Evolutionary conservation across 1,284 basidiomycete species (phyloP).

Genomic region (Athelia psychrophila): DNA sequence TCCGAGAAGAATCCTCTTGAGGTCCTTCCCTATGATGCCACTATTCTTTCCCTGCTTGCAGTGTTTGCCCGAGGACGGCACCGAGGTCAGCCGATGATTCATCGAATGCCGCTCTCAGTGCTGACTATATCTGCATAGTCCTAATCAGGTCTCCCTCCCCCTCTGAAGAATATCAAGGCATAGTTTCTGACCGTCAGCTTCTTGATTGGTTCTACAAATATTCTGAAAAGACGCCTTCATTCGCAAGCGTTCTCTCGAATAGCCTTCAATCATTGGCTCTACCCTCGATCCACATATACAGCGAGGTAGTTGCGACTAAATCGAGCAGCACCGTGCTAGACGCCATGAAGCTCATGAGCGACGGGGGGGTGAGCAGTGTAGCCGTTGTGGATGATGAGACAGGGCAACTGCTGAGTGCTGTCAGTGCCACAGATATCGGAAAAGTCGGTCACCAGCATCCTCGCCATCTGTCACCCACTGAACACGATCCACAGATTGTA

Average conservation of each 20-base stretch:
- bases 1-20: constrained; percentile 80
- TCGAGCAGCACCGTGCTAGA: constrained; percentile 61
- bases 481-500: constrained; percentile 45
- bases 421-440: constrained; percentile 77
- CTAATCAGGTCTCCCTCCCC: constrained; percentile 42
- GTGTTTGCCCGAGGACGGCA: constrained; percentile 69
- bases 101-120: constrained; percentile 2
- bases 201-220: constrained; percentile 61
- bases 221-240: constrained; percentile 42
- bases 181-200: constrained; percentile 60
- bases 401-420: constrained; percentile 61
- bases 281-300: constrained; percentile 61
- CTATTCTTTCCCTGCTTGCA: constrained; percentile 57
- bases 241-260: constrained; percentile 54
- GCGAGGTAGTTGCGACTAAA: constrained; percentile 55
- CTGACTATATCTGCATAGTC: constrained; percentile 30
- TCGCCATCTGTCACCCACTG: constrained; percentile 2
- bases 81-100: constrained; percentile 42
- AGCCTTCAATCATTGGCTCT: constrained; percentile 55
- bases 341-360: constrained; percentile 79
- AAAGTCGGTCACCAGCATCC: constrained; percentile 38
- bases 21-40: constrained; percentile 57
- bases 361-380: constrained; percentile 75
- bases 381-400: constrained; percentile 68
- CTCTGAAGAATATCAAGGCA: constrained; percentile 45